A percentile compares a stretch with the other conserved stretches of the same genome.
Conservation (phyloP, 805 yeast species). For the Ogataea methanolica region DNA sequence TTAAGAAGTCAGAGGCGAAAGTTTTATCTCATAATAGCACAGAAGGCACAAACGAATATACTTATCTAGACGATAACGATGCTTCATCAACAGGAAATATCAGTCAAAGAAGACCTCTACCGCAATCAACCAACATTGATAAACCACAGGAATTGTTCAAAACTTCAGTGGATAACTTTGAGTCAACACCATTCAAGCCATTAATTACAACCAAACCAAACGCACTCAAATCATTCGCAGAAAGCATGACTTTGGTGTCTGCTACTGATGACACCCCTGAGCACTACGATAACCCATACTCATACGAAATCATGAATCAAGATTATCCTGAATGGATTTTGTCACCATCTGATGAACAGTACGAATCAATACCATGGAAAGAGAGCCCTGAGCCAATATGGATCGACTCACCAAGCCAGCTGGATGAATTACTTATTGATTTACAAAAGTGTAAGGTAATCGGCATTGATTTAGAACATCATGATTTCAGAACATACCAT, state of each 20-base stretch:
- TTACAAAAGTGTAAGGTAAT: slow-evolving; percentile 53
- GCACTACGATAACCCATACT: slow-evolving; percentile 79
- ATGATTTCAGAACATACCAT: slow-evolving; percentile 82
- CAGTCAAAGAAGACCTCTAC: slow-evolving; percentile 4
- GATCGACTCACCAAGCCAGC: slow-evolving; percentile 57
- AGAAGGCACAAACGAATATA: slow-evolving; percentile 27
- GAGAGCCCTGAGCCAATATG: slow-evolving; percentile 53
- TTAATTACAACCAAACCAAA: slow-evolving; percentile 68
- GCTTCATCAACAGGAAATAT: slow-evolving; percentile 9
- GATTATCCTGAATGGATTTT: slow-evolving; percentile 63
- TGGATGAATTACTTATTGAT: slow-evolving; percentile 51
- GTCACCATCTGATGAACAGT: slow-evolving; percentile 37
- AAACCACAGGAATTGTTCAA: slow-evolving; percentile 72
- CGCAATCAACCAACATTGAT: slow-evolving; percentile 12
- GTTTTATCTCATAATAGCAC: neutral
- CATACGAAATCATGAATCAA: slow-evolving; percentile 61
- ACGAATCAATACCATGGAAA: slow-evolving; percentile 56
- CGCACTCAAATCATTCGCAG: slow-evolving; percentile 52
- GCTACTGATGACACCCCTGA: slow-evolving; percentile 41
- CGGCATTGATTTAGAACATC: slow-evolving; percentile 96
- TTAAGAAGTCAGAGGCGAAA: slow-evolving; percentile 8
- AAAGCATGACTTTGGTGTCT: slow-evolving; percentile 37
- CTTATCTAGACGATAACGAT: slow-evolving; percentile 54
- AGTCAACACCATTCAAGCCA: slow-evolving; percentile 72
- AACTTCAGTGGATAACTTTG: slow-evolving; percentile 57